Conservation (phyloP, 306 rosid genomes). For the Ormosia emarginata region DNA sequence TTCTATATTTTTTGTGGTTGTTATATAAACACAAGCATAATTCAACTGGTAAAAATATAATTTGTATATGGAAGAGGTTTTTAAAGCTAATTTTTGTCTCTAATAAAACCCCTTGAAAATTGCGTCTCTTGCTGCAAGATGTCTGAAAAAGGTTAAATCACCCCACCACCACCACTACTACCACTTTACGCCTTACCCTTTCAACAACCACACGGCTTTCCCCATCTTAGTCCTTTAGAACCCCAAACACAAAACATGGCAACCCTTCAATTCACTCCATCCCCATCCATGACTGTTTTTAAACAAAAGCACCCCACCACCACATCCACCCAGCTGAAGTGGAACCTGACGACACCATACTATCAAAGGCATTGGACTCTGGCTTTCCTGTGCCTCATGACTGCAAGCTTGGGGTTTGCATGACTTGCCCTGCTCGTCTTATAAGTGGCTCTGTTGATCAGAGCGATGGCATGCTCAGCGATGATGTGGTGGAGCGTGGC, state of each 20-base stretch:
- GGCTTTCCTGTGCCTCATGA: conserved; percentile 81
- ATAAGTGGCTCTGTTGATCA: conserved; percentile 79
- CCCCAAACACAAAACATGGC: conserved; percentile 43
- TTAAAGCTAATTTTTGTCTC: too few relatives aligned
- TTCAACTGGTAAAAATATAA: too few relatives aligned
- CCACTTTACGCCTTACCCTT: conserved; percentile 37
- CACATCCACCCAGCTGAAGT: conserved; percentile 43
- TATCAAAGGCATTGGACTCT: conserved; percentile 63
- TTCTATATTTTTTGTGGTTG: too few relatives aligned
- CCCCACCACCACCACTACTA: neutral
- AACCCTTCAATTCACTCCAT: conserved; percentile 49
- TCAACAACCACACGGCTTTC: conserved; percentile 10
- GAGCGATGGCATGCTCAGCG: conserved; percentile 97
- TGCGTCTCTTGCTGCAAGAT: neutral
- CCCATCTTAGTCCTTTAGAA: conserved; percentile 17
- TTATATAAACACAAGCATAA: too few relatives aligned
- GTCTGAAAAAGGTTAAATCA: neutral
- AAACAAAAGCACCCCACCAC: conserved; percentile 36
- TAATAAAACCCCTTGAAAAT: neutral
- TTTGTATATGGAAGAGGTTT: too few relatives aligned
- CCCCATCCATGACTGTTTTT: conserved; percentile 36
- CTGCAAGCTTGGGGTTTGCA: conserved; percentile 97
- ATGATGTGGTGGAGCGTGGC: conserved; percentile 91
- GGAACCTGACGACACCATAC: conserved; percentile 32
- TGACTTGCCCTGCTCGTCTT: conserved; percentile 97